Base-by-base conservation (phyloP, 192 early-diverging fungal species). In the Backusella liffmaniae region DNA sequence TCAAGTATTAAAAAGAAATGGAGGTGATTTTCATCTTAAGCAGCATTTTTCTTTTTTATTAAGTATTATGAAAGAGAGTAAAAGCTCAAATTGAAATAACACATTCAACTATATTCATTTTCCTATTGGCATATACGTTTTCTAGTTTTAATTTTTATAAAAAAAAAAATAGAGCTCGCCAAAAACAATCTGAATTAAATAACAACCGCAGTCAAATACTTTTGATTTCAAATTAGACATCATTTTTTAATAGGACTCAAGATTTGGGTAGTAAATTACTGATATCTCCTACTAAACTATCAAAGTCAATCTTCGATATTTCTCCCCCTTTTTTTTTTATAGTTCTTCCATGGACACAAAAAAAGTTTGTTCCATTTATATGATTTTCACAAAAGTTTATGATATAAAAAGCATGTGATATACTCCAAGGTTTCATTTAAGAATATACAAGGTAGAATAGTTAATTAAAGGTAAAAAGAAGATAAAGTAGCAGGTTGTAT, bases 151-250 rank as follows among this genome's bases (percentile, higher is more conserved):
- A n/a, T 53, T 53, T 42, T 42, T 42, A 42, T 53, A 32, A 32
- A 32, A 32, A 21, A n/a, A 56, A 23, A 56, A 9, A 0, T 53
- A 2, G 9, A 21, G 21, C 9, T 29, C 23, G 23, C 10, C 56
- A 56, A 26, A 56, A 56, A 56, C 53, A 23, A 56, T 56, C 21
- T 21, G 56, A 62, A 62, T 62, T 62, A 62, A 62, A 62, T 62
- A 62, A 26, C 56, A 62, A 62, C 56, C 10, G 53, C 53, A 59
- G 53, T 59, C 53, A 62, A 62, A 62, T 62, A 62, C 9, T 62
- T 62, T 62, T 26, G 13, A 26, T 62, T 62, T 62, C 56, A 62
- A 62, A 62, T 26, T 62, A 62, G 23, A 26, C 56, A 62, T 29
- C 26, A 26, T 62, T 62, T 62, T 62, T 62, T 21, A 13, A 49